These are phyloP conservation scores for Schizochytrium sp. DNA, from an alignment of 108 stramenopile genomes.

Conservation along the genomic window DNA sequence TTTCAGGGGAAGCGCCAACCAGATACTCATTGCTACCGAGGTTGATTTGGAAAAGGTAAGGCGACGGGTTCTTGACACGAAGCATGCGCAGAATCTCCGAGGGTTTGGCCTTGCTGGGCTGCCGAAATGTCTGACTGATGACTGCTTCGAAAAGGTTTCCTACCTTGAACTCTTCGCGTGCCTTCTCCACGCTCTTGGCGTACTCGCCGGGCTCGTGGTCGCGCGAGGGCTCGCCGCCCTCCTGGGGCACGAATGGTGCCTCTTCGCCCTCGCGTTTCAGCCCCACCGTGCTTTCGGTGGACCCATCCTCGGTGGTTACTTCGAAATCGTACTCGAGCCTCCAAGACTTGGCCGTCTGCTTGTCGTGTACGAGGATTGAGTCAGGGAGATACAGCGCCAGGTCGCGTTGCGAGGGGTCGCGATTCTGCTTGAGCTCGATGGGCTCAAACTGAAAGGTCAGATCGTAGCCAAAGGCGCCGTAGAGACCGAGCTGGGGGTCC, in stretches of 20 bases:
- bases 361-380: conserved; percentile 80
- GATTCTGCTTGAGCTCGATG: conserved; percentile 65
- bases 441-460: conserved; percentile 94
- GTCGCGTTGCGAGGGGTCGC: conserved; percentile 79
- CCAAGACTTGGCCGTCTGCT: conserved; percentile 83
- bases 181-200: conserved; percentile 68
- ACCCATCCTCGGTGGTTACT: conserved; percentile 40
- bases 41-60: conserved; percentile 93
- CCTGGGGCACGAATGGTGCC: conserved; percentile 17
- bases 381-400: conserved; percentile 83
- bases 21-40: conserved; percentile 84
- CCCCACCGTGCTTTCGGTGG: conserved; percentile 58
- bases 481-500: conserved; percentile 83
- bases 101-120: conserved; percentile 42
- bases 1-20: conserved; percentile 93
- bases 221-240: background rate
- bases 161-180: conserved; percentile 81
- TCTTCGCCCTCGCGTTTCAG: conserved; percentile 56
- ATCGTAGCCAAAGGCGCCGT: conserved; percentile 94
- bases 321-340: conserved; percentile 77
- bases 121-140: conserved; percentile 81
- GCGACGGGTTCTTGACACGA: conserved; percentile 80
- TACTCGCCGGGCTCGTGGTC: conserved; percentile 49
- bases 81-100: conserved; percentile 74
- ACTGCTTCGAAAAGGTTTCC: conserved; percentile 95